Evolutionary conservation across 192 early-diverging fungal species (phyloP).

Genomic region (Coemansia guatemalensis): DNA sequence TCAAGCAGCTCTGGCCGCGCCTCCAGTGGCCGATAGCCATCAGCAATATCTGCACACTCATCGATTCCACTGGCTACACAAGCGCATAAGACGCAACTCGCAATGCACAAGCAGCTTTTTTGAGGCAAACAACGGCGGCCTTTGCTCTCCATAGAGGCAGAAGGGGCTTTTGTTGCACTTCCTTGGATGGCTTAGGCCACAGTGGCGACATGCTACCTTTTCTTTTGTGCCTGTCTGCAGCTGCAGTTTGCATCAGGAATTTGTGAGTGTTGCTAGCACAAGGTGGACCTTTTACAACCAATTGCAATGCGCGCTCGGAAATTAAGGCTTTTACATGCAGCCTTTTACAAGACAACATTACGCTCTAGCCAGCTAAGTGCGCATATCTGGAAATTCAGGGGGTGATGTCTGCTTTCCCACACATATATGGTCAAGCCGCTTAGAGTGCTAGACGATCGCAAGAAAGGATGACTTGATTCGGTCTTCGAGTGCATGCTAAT

Average conservation of each 20-base stretch:
- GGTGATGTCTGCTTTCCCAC: not conserved
- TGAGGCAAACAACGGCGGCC: conserved; percentile 1
- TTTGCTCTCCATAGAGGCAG: not conserved
- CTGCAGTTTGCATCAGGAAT: not conserved
- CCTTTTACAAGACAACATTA: not conserved
- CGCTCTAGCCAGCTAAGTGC: not conserved
- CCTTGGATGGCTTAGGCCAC: not conserved
- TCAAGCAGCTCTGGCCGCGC: not conserved
- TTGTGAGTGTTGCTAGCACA: not conserved
- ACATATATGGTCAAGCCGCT: not conserved
- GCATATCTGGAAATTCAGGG: conserved; percentile 1
- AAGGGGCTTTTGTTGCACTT: not conserved
- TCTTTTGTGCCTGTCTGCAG: not conserved
- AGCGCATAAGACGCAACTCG: not conserved
- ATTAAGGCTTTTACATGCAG: conserved; percentile 1
- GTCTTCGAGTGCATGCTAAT: not conserved
- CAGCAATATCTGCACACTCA: conserved; percentile 52
- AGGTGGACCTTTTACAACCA: not conserved
- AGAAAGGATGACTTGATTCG: not conserved
- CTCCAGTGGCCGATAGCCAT: conserved; percentile 27
- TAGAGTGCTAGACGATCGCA: not conserved
- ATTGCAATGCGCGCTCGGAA: not conserved
- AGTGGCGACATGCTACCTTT: not conserved
- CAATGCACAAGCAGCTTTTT: conserved; percentile 7
- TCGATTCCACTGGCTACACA: conserved; percentile 23